Evolutionary conservation across 2,329 filamentous ascomycete species (phyloP).

Genomic region (Amphichorda felina): DNA sequence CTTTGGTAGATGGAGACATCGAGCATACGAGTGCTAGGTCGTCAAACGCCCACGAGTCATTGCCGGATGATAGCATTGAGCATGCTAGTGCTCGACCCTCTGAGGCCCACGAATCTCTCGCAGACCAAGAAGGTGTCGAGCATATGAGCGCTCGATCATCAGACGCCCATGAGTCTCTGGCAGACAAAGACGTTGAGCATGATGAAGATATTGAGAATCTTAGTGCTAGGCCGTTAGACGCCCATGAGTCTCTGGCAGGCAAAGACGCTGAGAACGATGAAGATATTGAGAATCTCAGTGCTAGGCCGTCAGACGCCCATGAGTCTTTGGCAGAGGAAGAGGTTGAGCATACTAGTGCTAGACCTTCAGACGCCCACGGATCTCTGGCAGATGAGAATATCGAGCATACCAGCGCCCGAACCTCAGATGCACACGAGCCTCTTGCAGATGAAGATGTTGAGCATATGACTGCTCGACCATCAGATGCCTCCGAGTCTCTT

Average conservation of each 20-base stretch:
- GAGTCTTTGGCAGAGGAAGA: slow-evolving; percentile 1
- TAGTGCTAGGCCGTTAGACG: slow-evolving; percentile 12
- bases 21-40: background rate
- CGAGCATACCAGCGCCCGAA: background rate
- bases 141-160: background rate
- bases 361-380: background rate
- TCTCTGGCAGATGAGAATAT: background rate
- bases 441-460: too few relatives aligned
- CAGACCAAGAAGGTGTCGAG: too few relatives aligned
- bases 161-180: slow-evolving; percentile 5
- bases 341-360: background rate
- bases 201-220: background rate
- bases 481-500: slow-evolving; percentile 5
- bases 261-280: too few relatives aligned
- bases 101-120: background rate
- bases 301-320: background rate
- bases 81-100: background rate
- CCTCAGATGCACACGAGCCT: background rate
- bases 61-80: background rate
- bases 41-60: background rate
- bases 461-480: background rate
- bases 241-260: slow-evolving; percentile 8
- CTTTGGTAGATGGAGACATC: background rate
- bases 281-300: background rate
- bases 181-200: background rate